Evolutionary conservation across 1,284 basidiomycete species (phyloP).

Genomic region (Ceratobasidium sp.): DNA sequence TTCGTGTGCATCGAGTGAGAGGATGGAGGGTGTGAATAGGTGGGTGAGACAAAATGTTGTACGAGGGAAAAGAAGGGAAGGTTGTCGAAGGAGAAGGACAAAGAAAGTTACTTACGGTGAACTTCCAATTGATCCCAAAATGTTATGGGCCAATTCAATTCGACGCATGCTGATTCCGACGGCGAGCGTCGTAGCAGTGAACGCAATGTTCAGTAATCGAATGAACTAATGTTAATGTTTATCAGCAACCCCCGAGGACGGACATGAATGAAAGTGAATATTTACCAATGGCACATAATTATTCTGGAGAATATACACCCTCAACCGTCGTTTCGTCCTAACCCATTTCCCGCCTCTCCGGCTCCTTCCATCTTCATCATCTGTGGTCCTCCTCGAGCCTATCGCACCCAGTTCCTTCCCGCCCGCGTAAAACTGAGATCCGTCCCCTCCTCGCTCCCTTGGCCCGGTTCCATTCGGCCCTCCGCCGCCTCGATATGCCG

Average conservation of each 20-base stretch:
- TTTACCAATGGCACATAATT: slow-evolving; percentile 81
- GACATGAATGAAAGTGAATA: slow-evolving; percentile 42
- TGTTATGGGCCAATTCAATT: slow-evolving; percentile 66
- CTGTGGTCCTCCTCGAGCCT: slow-evolving; percentile 52
- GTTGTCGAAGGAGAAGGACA: not conserved
- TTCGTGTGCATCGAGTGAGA: slow-evolving; percentile 45
- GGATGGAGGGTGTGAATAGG: not conserved
- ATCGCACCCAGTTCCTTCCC: slow-evolving; percentile 55
- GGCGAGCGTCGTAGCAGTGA: slow-evolving; percentile 84
- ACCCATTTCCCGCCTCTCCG: slow-evolving; percentile 60
- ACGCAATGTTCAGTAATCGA: slow-evolving; percentile 85
- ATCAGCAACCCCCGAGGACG: slow-evolving; percentile 46
- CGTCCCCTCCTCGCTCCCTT: slow-evolving; percentile 55
- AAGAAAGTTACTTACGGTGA: slow-evolving; percentile 73
- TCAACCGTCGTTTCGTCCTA: slow-evolving; percentile 67
- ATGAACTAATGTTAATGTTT: slow-evolving; percentile 72
- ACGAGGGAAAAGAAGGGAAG: too few relatives aligned
- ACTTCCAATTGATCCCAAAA: slow-evolving; percentile 81
- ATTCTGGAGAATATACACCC: slow-evolving; percentile 77
- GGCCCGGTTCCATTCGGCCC: slow-evolving; percentile 49
- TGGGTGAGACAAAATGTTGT: too few relatives aligned
- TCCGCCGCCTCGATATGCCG: slow-evolving; percentile 36
- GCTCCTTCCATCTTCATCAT: slow-evolving; percentile 57
- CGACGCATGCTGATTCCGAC: slow-evolving; percentile 82
- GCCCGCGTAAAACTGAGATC: slow-evolving; percentile 52